Conservation (phyloP, 768 basidiomycete species). For the Naganishia randhawae region DNA sequence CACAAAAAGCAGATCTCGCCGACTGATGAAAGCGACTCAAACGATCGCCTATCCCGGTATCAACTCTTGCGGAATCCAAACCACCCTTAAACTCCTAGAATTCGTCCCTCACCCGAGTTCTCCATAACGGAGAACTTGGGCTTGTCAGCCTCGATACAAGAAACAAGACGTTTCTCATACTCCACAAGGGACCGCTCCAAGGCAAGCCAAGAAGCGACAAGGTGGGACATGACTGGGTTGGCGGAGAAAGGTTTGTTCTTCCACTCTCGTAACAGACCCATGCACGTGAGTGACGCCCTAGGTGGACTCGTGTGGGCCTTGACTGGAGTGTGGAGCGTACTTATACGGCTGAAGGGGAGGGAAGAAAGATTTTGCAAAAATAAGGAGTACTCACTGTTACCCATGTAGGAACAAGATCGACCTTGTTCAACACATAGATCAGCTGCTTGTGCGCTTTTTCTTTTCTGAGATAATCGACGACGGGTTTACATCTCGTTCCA, state of each 20-base stretch:
- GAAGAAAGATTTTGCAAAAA: constrained; percentile 17
- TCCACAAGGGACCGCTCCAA: constrained; percentile 45
- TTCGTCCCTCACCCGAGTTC: constrained; percentile 22
- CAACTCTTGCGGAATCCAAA: constrained; percentile 52
- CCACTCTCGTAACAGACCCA: constrained; percentile 58
- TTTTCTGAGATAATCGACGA: constrained; percentile 86
- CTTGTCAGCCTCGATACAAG: constrained; percentile 24
- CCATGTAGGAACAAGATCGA: constrained; percentile 97
- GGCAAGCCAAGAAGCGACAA: constrained; percentile 48
- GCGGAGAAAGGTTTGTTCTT: constrained; percentile 52
- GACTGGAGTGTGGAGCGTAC: constrained; percentile 54
- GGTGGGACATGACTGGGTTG: constrained; percentile 34
- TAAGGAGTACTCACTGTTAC: constrained; percentile 71
- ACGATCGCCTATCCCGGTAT: constrained; percentile 31
- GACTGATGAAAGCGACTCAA: constrained; percentile 5
- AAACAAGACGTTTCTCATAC: constrained; percentile 39
- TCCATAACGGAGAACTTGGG: constrained; percentile 18
- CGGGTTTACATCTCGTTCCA: constrained; percentile 90
- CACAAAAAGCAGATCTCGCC: constrained; percentile 29
- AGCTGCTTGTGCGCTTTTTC: constrained; percentile 98
- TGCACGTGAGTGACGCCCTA: constrained; percentile 34
- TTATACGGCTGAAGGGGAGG: constrained; percentile 24
- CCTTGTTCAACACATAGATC: constrained; percentile 95
- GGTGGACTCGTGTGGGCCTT: constrained; percentile 48
- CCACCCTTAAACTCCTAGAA: constrained; percentile 25